Base-by-base conservation (phyloP, 1,139 yeast genomes). In the Blastobotrys proliferans region DNA sequence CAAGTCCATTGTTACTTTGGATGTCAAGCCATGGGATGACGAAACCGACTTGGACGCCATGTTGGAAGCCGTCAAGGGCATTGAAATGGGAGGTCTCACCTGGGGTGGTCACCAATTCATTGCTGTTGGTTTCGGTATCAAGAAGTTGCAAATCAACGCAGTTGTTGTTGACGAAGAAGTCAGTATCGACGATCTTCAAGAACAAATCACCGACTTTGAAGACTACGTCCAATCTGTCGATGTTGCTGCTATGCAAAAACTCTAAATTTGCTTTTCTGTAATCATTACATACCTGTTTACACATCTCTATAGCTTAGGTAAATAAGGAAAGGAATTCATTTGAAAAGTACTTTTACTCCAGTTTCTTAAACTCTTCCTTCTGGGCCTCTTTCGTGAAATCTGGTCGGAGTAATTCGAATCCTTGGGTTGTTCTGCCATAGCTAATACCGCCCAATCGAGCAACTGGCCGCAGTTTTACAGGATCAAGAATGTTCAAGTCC, bases 1-100 rank as follows among this genome's bases (percentile, higher is more conserved):
- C 67, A 92, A 92, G 80, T 86, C 97, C 53, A 76, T 88, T 60
- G 95, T 92, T 64, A 92, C 98, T 63, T 67, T 92, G 64, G 98
- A 92, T 63, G 95, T 92, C 61, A 92, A 92, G 83, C 97, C 97
- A 74, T 92, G 98, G 98, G 98, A 92, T 73, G 97, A 92, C 65
- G 97, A 92, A 79, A 92, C 98, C 58, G 82, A 90, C 69, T 78
- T 94, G 70, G 95, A 92, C 49, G 82, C 81, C 71, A 70, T 92
- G 74, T 73, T 86, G 61, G 90, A 82, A 50, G 79, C 80, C 70
- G 97, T 88, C 65, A 88, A 87, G 80, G 67, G 76, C 57, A 70
- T 90, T 61, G 83, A 80, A 68, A 72, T 74, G 74, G 97, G 90
- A 42, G 99, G 99, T 80, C 84, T 94, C 67, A 74, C 73, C 59